These are phyloP conservation scores for Penicillium canescens DNA, from an alignment of 495 filamentous ascomycete species.

Conservation along the genomic window DNA sequence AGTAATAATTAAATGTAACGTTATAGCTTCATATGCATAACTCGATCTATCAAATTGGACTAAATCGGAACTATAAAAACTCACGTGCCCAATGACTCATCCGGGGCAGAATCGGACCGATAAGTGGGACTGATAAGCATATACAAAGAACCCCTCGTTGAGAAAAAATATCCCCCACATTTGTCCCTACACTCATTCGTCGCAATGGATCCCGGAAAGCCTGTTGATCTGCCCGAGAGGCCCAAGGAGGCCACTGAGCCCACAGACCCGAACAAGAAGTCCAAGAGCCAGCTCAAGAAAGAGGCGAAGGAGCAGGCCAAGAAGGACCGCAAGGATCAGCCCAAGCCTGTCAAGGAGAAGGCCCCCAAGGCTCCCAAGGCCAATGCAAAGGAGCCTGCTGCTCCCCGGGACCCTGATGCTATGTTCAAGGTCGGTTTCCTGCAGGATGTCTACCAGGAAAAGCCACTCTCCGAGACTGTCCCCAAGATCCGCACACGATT, in stretches of 20 bases:
- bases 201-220: slow-evolving; percentile 31
- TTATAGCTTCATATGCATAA: background rate
- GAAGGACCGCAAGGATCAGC: slow-evolving; percentile 15
- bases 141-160: slow-evolving; percentile 21
- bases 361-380: slow-evolving; percentile 37
- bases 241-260: slow-evolving; percentile 25
- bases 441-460: slow-evolving; percentile 74
- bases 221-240: slow-evolving; percentile 30
- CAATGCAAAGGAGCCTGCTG: slow-evolving; percentile 26
- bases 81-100: slow-evolving; percentile 21
- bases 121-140: slow-evolving; percentile 36
- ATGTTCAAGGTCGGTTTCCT: slow-evolving; percentile 90
- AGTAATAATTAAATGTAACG: slow-evolving; percentile 10
- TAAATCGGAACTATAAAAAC: too few species aligned
- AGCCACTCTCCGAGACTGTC: slow-evolving; percentile 58
- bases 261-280: slow-evolving; percentile 13
- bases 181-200: slow-evolving; percentile 9
- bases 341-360: slow-evolving; percentile 34
- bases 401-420: slow-evolving; percentile 57
- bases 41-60: background rate
- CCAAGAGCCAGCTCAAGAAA: slow-evolving; percentile 65
- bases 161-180: slow-evolving; percentile 24
- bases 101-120: slow-evolving; percentile 33
- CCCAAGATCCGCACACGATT: slow-evolving; percentile 68
- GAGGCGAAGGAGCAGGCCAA: slow-evolving; percentile 56